Conservation (phyloP, 208 protist species). For the Endotrypanum monterogeii region DNA sequence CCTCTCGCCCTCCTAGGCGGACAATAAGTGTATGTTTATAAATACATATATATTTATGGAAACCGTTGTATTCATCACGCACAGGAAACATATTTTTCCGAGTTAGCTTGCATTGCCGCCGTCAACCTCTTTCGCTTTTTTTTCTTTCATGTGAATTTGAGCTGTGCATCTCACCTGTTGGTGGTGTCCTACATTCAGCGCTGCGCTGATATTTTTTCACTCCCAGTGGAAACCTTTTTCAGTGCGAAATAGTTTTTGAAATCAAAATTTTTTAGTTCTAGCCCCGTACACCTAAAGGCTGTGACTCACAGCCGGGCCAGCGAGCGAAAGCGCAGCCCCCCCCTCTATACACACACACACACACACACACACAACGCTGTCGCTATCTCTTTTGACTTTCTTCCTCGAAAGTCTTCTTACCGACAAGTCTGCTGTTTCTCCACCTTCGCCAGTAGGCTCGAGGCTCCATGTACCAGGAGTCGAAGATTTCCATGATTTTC, state of each 20-base stretch:
- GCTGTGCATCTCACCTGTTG: neutral
- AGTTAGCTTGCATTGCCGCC: too few species aligned
- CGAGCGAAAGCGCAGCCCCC: neutral
- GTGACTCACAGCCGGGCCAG: neutral
- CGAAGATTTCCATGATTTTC: slow-evolving; percentile 87
- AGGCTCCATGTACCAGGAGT: slow-evolving; percentile 60
- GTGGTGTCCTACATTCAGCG: neutral
- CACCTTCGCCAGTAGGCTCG: neutral
- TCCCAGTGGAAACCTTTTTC: neutral
- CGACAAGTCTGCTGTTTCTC: neutral
- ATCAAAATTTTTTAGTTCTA: neutral
- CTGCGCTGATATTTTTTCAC: neutral
- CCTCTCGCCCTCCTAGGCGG: too few species aligned
- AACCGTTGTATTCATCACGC: neutral
- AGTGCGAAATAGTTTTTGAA: neutral
- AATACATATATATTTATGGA: too few species aligned
- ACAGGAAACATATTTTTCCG: neutral
- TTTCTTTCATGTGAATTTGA: neutral
- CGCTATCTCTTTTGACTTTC: neutral
- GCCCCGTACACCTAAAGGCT: neutral
- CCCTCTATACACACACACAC: neutral
- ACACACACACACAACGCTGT: neutral
- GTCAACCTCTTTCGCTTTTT: neutral
- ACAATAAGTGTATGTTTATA: too few species aligned
- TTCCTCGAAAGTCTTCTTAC: neutral